Conservation (phyloP, 768 basidiomycete species). For the Auricularia auricula-judae region DNA sequence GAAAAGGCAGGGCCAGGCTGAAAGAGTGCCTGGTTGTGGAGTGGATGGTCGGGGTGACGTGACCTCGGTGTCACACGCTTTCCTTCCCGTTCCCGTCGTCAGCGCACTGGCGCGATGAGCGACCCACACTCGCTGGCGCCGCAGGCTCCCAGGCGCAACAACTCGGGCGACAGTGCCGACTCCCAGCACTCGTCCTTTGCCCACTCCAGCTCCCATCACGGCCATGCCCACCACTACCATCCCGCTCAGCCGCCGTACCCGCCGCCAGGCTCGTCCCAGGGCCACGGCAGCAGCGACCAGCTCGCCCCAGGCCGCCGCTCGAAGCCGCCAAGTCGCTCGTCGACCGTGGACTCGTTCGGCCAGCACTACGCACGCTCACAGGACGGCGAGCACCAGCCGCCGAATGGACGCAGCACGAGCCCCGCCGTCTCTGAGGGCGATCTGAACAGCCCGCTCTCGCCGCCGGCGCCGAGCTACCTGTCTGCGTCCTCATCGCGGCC, state of each 20-base stretch:
- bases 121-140: background rate
- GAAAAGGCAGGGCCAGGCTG: too few species aligned
- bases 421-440: background rate
- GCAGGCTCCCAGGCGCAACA: background rate
- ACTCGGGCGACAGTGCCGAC: constrained; percentile 1
- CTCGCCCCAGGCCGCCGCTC: too few species aligned
- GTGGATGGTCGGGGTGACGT: too few species aligned
- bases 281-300: too few species aligned
- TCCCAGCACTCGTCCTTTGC: background rate
- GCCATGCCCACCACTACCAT: background rate
- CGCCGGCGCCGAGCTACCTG: background rate
- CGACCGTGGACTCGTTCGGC: background rate
- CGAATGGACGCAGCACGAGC: background rate
- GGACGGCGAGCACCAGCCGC: background rate
- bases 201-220: background rate
- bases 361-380: background rate
- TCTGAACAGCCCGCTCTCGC: background rate
- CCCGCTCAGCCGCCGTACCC: background rate
- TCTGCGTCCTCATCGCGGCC: background rate
- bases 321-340: too few species aligned
- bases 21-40: too few species aligned
- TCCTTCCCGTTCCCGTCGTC: too few species aligned
- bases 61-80: too few species aligned
- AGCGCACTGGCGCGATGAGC: background rate
- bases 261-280: too few species aligned